phyloP scores from a whole-genome alignment of 2,329 filamentous ascomycete species.

The Neobulgaria alba region DNA sequence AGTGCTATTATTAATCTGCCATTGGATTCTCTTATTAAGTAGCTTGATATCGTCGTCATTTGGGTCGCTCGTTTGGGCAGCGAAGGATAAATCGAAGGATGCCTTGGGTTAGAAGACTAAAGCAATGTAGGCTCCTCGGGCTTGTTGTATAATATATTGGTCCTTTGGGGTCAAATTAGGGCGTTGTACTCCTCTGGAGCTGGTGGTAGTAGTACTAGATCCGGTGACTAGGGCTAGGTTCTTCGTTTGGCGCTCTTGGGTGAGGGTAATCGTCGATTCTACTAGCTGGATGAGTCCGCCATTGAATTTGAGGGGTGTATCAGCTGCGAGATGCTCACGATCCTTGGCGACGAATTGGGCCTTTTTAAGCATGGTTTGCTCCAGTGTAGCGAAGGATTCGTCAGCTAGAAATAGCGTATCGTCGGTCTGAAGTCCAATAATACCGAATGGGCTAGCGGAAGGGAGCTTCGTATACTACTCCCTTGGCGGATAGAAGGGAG shows the following conservation, averaged over 20 bases:
- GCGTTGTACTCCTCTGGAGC: neutral
- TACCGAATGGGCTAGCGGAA: conserved; percentile 2
- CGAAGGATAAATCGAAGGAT: conserved; percentile 5
- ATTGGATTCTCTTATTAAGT: conserved; percentile 1
- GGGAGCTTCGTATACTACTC: too few relatives aligned
- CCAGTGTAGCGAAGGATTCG: conserved; percentile 1
- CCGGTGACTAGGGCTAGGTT: neutral
- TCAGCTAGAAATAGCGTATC: conserved; percentile 4
- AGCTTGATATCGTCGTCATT: neutral
- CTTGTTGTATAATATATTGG: conserved; percentile 1
- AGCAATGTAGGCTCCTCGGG: neutral
- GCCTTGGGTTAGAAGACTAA: conserved; percentile 5
- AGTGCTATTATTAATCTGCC: neutral
- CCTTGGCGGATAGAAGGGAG: too few relatives aligned
- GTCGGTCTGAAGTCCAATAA: conserved; percentile 6
- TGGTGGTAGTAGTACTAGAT: neutral
- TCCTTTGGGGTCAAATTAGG: neutral
- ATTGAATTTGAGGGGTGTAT: conserved; percentile 4
- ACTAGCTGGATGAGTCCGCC: conserved; percentile 1
- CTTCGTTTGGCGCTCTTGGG: conserved; percentile 3
- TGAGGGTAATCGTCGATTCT: neutral
- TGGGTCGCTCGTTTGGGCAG: conserved; percentile 1
- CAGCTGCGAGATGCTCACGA: neutral
- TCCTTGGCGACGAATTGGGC: conserved; percentile 3
- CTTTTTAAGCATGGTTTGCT: conserved; percentile 1